Base-by-base conservation (phyloP, 139 green algal genomes). In the Coccomyxa sp. region DNA sequence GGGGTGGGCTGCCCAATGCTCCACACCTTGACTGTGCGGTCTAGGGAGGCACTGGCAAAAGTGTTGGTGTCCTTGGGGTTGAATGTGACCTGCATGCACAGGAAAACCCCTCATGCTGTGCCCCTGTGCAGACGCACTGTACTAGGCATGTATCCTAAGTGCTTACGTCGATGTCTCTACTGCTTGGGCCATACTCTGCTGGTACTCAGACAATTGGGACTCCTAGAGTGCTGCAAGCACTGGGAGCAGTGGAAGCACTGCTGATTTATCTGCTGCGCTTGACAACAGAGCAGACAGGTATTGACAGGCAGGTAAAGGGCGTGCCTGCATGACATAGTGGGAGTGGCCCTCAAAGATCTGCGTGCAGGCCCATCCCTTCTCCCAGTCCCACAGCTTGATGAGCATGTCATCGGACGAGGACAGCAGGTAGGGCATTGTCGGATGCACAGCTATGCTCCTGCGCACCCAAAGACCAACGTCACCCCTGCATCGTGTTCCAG, bases 381-480 rank as follows among this genome's bases (percentile, higher is more conserved):
- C 97, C 96, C 96, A 99, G 87, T 99, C 96, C 96, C 96, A 99
- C 44, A 99, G 92, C 89, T 99, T 99, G 91, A 99, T 98, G 22
- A 98, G 88, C 93, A 98, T 99, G 86, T 99, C 96, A 76, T 99
- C 96, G 24, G 92, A 97, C 54, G 86, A 95, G 6, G 97, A 95
- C 36, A 99, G 88, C 36, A 99, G 80, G 77, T 93, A 95, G 22
- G 97, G 95, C 85, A 98, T 85, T 6, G 88, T 94, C 2, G 96
- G 96, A 82, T 99, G 97, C 50, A 98, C 91, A 7, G 95, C 93
- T 8, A 99, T 90, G 83, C 87, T 91, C 78, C 93, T 94, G 90
- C 55, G 36, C 34, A n/a, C n/a, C n/a, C n/a, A n/a, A n/a, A n/a
- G n/a, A n/a, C n/a, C n/a, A n/a, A n/a, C n/a, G n/a, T n/a, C n/a